phyloP scores from a whole-genome alignment of 495 filamentous ascomycete species.

The Xylaria nigripes region DNA sequence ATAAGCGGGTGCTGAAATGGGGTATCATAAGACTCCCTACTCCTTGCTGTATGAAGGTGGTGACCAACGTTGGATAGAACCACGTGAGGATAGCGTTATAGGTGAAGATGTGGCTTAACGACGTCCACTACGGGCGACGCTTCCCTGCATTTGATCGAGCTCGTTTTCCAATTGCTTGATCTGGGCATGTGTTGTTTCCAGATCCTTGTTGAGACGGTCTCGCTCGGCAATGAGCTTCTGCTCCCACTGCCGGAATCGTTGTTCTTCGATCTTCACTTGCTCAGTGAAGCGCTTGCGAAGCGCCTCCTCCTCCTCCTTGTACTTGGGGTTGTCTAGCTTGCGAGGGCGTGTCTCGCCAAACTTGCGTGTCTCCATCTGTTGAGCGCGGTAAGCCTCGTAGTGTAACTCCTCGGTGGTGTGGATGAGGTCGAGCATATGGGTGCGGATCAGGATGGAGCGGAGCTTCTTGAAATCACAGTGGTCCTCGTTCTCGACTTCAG shows the following conservation, averaged over 20 bases:
- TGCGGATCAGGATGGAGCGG: slow-evolving; percentile 95
- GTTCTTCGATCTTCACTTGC: slow-evolving; percentile 99
- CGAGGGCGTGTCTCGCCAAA: slow-evolving; percentile 94
- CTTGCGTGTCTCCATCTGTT: slow-evolving; percentile 99
- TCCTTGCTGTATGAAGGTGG: slow-evolving; percentile 17
- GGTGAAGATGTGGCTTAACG: slow-evolving; percentile 52
- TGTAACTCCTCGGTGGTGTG: slow-evolving; percentile 98
- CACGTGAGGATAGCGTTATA: slow-evolving; percentile 17
- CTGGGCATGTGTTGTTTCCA: slow-evolving; percentile 92
- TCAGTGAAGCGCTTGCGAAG: slow-evolving; percentile 98
- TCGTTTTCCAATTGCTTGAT: slow-evolving; percentile 95
- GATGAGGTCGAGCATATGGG: slow-evolving; percentile 99
- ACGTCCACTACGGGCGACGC: slow-evolving; percentile 85
- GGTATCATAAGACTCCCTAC: slow-evolving; percentile 22
- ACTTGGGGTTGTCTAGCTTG: slow-evolving; percentile 99
- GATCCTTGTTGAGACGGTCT: slow-evolving; percentile 97
- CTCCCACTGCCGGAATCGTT: slow-evolving; percentile 98
- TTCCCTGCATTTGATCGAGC: slow-evolving; percentile 88
- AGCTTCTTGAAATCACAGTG: slow-evolving; percentile 99
- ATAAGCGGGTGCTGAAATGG: slow-evolving; percentile 6
- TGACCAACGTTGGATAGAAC: slow-evolving; percentile 16
- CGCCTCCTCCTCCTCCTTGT: slow-evolving; percentile 98
- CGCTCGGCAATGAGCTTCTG: slow-evolving; percentile 98
- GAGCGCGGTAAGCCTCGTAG: slow-evolving; percentile 97
- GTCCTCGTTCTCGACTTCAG: slow-evolving; percentile 98